phyloP scores from a whole-genome alignment of 768 basidiomycete genomes.

The Amanita fuliginea region DNA sequence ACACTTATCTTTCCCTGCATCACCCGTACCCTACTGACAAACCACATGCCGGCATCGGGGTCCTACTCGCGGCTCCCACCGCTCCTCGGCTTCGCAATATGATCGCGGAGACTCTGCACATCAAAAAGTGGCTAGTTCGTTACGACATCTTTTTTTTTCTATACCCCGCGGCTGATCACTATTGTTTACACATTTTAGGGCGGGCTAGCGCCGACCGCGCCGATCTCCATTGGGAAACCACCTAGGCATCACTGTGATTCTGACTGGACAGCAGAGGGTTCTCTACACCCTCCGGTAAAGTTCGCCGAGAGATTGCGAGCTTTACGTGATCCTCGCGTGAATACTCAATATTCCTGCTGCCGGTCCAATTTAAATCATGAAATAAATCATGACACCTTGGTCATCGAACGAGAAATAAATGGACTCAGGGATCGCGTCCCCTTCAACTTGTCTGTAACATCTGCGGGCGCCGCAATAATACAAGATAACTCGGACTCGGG shows the following conservation, averaged over 20 bases:
- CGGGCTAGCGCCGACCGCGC: constrained; percentile 2
- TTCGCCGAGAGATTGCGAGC: background rate
- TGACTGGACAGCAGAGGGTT: constrained; percentile 3
- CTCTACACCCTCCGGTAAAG: background rate
- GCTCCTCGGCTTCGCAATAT: constrained; percentile 7
- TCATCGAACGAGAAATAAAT: constrained; percentile 1
- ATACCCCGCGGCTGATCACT: background rate
- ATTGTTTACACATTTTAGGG: background rate
- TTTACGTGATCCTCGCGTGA: background rate
- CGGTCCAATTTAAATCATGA: background rate
- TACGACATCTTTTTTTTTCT: background rate
- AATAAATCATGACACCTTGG: too few species aligned
- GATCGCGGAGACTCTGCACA: constrained; percentile 4
- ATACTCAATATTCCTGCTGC: background rate
- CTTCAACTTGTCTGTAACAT: background rate
- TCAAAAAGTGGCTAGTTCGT: constrained; percentile 7
- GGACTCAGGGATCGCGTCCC: background rate
- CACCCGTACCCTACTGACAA: constrained; percentile 12
- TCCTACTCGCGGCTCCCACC: constrained; percentile 3
- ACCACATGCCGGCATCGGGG: background rate
- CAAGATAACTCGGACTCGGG: background rate
- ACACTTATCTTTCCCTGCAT: constrained; percentile 9
- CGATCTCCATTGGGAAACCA: background rate
- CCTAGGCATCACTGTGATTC: background rate
- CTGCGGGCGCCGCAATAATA: background rate